Evolutionary conservation across 164 flowering plant species (phyloP), one percentile per base, ranked within the genome.

Genomic region (Tetrastigma voinierianum): DNA sequence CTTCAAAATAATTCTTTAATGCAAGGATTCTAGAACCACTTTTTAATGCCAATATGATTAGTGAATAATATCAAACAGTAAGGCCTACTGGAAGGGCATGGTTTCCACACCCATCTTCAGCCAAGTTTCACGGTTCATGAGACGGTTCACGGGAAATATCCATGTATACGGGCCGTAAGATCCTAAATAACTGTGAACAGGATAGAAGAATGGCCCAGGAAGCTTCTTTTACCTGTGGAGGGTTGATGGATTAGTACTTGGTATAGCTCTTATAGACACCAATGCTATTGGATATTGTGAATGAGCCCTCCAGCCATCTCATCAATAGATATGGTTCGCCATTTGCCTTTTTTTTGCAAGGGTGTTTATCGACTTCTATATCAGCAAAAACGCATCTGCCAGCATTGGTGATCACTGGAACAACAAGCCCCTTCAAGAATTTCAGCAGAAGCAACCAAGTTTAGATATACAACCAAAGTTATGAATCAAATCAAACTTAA

Each of bases 271-370:
- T 97, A 74, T 95, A 95, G 25, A 94, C 98, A 67, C 98, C 98
- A 66, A n/a, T n/a, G n/a, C 98, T 96, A 72, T 94, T 94, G 1
- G 98, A 94, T 73, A 95, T 89, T 48, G 98, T 95, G 62, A 95
- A 95, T 61, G 98, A 72, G 24, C 98, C n/a, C 98, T 62, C 98
- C 98, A 60, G 98, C 93, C 98, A 95, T 95, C 76, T 95, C 97
- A 76, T 95, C 98, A 65, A 95, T 95, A 17, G 98, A 95, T 67
- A 95, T 82, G 11, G 94, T 73, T 46, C 98, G 68, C 78, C 88
- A 72, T 21, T 82, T 67, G 98, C 98, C 76, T 92, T 95, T 84
- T n/a, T n/a, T 86, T 95, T 23, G 96, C 98, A 24, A 95, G 91
- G 17, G 69, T 73, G 72, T 86, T 90, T 40, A 95, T 92, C 72